These are phyloP conservation scores for Lodderomyces theae DNA, from an alignment of 1,139 yeast genomes.

Conservation along the genomic window DNA sequence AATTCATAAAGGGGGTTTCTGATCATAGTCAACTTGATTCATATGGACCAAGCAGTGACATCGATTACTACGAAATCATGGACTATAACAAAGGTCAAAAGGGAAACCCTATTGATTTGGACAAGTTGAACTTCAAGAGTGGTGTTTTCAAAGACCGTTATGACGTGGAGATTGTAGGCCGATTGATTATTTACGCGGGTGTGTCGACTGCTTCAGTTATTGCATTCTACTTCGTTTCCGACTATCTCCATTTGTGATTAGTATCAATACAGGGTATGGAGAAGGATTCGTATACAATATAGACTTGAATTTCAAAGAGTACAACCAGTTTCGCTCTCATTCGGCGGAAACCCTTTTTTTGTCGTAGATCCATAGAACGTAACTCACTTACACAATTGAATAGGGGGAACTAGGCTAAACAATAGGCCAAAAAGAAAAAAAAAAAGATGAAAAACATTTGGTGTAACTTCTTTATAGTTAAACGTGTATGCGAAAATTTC, in stretches of 20 bases:
- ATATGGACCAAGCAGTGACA: conserved; percentile 41
- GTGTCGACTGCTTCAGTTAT: conserved; percentile 50
- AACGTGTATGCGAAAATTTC: too few relatives aligned
- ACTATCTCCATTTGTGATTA: conserved; percentile 15
- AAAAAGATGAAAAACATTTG: too few relatives aligned
- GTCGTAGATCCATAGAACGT: too few relatives aligned
- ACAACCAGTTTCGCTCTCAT: too few relatives aligned
- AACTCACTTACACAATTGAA: too few relatives aligned
- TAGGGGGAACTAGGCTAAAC: too few relatives aligned
- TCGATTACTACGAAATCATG: conserved; percentile 43
- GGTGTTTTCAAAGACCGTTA: conserved; percentile 55
- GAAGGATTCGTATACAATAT: too few relatives aligned
- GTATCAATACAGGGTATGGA: background rate
- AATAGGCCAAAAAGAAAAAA: too few relatives aligned
- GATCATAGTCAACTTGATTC: conserved; percentile 26
- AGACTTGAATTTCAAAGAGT: conserved; percentile 1
- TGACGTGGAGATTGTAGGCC: conserved; percentile 72
- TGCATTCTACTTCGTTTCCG: conserved; percentile 35
- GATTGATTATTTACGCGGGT: conserved; percentile 74
- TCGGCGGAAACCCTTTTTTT: too few relatives aligned
- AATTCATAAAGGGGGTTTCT: conserved; percentile 30
- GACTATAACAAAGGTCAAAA: conserved; percentile 25
- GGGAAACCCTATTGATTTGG: background rate
- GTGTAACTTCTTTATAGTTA: too few relatives aligned
- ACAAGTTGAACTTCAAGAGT: conserved; percentile 18